Evolutionary conservation across 1,284 basidiomycete genomes (phyloP).

Genomic region (Singerocomus inundabilis): DNA sequence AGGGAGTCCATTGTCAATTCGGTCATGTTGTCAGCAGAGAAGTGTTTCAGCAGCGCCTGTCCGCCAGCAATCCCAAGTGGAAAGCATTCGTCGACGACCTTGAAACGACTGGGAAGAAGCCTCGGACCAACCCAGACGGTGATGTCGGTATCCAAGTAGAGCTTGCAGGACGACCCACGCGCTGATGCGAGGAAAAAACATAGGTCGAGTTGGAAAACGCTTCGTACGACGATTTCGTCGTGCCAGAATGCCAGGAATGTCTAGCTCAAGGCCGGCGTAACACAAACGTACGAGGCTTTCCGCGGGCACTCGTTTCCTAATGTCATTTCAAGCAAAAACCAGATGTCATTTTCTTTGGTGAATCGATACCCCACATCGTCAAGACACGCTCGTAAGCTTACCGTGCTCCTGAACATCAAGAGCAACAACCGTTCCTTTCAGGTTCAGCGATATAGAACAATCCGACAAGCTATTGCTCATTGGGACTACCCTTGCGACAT

Average conservation of each 20-base stretch:
- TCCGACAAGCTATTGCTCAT: constrained; percentile 73
- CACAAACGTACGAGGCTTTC: constrained; percentile 42
- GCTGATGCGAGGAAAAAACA: neutral
- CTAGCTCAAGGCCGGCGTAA: constrained; percentile 51
- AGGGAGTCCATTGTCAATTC: constrained; percentile 74
- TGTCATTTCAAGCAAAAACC: constrained; percentile 64
- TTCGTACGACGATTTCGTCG: constrained; percentile 72
- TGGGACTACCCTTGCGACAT: constrained; percentile 90
- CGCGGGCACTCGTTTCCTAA: neutral
- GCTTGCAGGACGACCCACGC: neutral
- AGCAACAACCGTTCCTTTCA: constrained; percentile 26
- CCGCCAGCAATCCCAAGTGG: constrained; percentile 78
- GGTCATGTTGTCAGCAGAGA: constrained; percentile 69
- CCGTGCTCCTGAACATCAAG: neutral
- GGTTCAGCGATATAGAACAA: constrained; percentile 59
- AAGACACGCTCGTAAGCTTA: constrained; percentile 69
- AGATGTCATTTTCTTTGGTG: constrained; percentile 86
- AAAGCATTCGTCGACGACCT: constrained; percentile 66
- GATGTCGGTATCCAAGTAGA: constrained; percentile 57
- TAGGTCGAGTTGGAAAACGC: constrained; percentile 81
- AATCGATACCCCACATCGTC: constrained; percentile 65
- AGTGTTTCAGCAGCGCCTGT: constrained; percentile 73
- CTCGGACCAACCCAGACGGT: constrained; percentile 88
- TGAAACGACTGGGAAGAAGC: constrained; percentile 59
- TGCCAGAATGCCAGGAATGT: constrained; percentile 75